phyloP scores from a whole-genome alignment of 805 yeast species.

The Metschnikowia santaceciliae region DNA sequence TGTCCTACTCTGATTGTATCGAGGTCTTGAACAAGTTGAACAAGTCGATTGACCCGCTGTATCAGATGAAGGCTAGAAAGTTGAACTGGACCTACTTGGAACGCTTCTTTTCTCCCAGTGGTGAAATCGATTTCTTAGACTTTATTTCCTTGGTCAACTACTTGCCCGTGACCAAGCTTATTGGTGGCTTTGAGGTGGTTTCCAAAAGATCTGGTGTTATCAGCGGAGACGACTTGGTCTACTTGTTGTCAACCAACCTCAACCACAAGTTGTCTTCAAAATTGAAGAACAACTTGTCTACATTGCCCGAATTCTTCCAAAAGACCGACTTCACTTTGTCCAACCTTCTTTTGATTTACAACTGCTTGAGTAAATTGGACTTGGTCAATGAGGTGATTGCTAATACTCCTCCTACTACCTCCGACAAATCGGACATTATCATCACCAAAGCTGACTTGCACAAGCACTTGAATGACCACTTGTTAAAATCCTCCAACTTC shows the following conservation, averaged over 20 bases:
- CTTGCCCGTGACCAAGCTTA: slow-evolving; percentile 43
- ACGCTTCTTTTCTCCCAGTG: slow-evolving; percentile 37
- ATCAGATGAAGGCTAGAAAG: slow-evolving; percentile 39
- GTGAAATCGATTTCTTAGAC: slow-evolving; percentile 34
- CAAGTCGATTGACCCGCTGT: slow-evolving; percentile 37
- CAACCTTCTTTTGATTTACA: slow-evolving; percentile 38
- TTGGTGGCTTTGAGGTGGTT: slow-evolving; percentile 39
- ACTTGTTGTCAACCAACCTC: slow-evolving; percentile 34
- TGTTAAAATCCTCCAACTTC: slow-evolving; percentile 41
- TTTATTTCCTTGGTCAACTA: slow-evolving; percentile 39
- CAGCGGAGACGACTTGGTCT: slow-evolving; percentile 27
- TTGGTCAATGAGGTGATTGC: slow-evolving; percentile 44
- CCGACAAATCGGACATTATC: slow-evolving; percentile 39
- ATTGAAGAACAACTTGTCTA: slow-evolving; percentile 31
- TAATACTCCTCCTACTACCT: slow-evolving; percentile 41
- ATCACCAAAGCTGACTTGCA: slow-evolving; percentile 40
- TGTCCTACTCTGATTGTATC: slow-evolving; percentile 35
- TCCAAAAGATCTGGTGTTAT: slow-evolving; percentile 31
- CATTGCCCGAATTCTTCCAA: slow-evolving; percentile 35
- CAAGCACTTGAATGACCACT: slow-evolving; percentile 40
- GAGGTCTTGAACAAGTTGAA: slow-evolving; percentile 33
- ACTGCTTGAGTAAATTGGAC: slow-evolving; percentile 39
- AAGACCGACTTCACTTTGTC: slow-evolving; percentile 32
- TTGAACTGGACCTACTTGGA: slow-evolving; percentile 42
- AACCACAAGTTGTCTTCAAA: slow-evolving; percentile 39